Base-by-base conservation (phyloP, 768 basidiomycete genomes). In the Boletus rufocinnamomeus region DNA sequence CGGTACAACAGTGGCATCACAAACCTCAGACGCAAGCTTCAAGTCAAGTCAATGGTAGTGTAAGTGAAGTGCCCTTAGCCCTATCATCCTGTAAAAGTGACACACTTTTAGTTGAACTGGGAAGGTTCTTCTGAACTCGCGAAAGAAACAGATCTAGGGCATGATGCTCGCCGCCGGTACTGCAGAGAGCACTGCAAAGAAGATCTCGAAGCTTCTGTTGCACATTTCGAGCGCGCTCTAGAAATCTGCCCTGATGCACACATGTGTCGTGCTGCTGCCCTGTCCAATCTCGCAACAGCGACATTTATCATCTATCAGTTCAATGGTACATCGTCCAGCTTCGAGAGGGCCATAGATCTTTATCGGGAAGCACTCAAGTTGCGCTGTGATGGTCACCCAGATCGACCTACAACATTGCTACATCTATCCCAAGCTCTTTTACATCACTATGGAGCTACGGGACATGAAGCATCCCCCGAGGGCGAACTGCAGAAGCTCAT, bases 251-350 rank as follows among this genome's bases (percentile, higher is more conserved):
- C 37, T n/a, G 10, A 27, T 1, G 34, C 21, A 2, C n/a, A 40
- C 16, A n/a, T 21, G 5, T 52, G 30, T 51, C 61, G 51, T 14
- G 64, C 64, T 10, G 51, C 52, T 6, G 51, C 52, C 16, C 34
- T 65, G 5, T 56, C 44, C 32, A 65, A 65, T 50, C 57, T 65
- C n/a, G 64, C 60, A 8, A 65, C 54, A 10, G 60, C 40, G 21
- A 23, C 34, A 35, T 57, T 56, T 21, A 43, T 58, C 17, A 14
- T 17, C n/a, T 56, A 44, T n/a, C 64, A 50, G 17, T 30, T 34
- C 27, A 4, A 40, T 8, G 56, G 56, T 4, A 53, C 32, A 17
- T 14, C 1, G 13, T 0, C 4, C 17, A 7, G 50, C 10, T 51
- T 65, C 28, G 25, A 61, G 3, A 13, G 13, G 8, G 43, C 52